phyloP scores from a whole-genome alignment of 192 early-diverging fungal genomes.

The Radiomyces spectabilis region DNA sequence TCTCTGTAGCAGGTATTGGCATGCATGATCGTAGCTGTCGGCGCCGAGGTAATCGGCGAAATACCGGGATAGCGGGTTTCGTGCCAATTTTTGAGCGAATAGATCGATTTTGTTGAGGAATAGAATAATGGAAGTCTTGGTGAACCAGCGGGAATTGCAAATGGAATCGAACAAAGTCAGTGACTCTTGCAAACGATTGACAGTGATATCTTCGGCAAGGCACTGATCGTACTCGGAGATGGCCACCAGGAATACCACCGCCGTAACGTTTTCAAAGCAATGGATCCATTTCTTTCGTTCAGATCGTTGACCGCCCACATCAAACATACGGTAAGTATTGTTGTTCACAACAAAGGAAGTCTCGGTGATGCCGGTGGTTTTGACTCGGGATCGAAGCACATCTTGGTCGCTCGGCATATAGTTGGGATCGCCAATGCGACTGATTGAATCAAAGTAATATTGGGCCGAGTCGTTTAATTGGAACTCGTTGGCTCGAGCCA shows the following conservation, averaged over 20 bases:
- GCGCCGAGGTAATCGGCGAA: conserved; percentile 84
- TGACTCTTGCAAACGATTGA: conserved; percentile 95
- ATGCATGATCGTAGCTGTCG: conserved; percentile 65
- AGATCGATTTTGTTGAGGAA: conserved; percentile 99
- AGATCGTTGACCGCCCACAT: conserved; percentile 96
- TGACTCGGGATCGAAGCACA: conserved; percentile 93
- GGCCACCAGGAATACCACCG: conserved; percentile 93
- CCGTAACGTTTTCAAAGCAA: conserved; percentile 96
- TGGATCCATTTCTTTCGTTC: conserved; percentile 99
- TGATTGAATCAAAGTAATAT: conserved; percentile 78
- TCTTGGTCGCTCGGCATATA: conserved; percentile 94
- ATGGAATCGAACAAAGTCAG: conserved; percentile 96
- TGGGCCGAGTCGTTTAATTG: conserved; percentile 89
- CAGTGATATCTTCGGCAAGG: conserved; percentile 90
- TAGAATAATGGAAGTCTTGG: conserved; percentile 94
- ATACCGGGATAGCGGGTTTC: conserved; percentile 77
- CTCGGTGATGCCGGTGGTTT: conserved; percentile 96
- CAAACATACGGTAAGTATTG: conserved; percentile 92
- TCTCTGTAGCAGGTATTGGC: conserved; percentile 72
- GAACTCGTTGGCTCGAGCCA: conserved; percentile 76
- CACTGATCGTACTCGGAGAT: conserved; percentile 96
- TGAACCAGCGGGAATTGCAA: conserved; percentile 96
- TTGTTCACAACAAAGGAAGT: conserved; percentile 88
- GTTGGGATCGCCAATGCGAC: conserved; percentile 70
- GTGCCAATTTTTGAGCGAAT: conserved; percentile 84